Conservation (phyloP, 192 early-diverging fungal species). For the Glomus cerebriforme region DNA sequence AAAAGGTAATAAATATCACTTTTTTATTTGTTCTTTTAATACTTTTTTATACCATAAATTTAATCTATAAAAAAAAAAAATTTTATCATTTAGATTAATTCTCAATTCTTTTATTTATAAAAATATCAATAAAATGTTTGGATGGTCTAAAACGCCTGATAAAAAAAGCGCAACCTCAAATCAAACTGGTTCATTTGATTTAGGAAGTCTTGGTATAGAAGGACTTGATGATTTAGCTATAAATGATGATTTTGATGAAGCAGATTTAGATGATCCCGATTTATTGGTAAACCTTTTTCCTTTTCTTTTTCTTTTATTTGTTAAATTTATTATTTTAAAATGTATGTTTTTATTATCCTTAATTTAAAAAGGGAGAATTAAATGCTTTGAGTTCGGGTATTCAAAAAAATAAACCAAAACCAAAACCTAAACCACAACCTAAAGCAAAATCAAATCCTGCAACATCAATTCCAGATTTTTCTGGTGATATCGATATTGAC, state of each 20-base stretch:
- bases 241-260: conserved; percentile 39
- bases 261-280: conserved; percentile 55
- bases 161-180: background rate
- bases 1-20: too few relatives aligned
- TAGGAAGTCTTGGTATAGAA: background rate
- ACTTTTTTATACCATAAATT: too few relatives aligned
- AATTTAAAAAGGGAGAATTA: conserved; percentile 47
- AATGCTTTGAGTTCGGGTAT: conserved; percentile 41
- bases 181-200: background rate
- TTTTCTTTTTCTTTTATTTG: background rate
- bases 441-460: background rate
- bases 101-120: too few relatives aligned
- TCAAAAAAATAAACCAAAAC: conserved; percentile 31
- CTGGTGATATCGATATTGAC: conserved; percentile 34
- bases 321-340: background rate
- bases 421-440: conserved; percentile 26
- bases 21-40: too few relatives aligned
- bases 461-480: conserved; percentile 2
- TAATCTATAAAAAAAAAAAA: too few relatives aligned
- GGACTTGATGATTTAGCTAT: background rate
- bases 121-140: background rate
- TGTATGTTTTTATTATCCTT: background rate
- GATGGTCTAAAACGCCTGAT: background rate
- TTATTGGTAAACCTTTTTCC: conserved; percentile 45
- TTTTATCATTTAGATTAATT: too few relatives aligned